Base-by-base conservation (phyloP, 2,329 filamentous ascomycete species). In the Juglanconis sp. region DNA sequence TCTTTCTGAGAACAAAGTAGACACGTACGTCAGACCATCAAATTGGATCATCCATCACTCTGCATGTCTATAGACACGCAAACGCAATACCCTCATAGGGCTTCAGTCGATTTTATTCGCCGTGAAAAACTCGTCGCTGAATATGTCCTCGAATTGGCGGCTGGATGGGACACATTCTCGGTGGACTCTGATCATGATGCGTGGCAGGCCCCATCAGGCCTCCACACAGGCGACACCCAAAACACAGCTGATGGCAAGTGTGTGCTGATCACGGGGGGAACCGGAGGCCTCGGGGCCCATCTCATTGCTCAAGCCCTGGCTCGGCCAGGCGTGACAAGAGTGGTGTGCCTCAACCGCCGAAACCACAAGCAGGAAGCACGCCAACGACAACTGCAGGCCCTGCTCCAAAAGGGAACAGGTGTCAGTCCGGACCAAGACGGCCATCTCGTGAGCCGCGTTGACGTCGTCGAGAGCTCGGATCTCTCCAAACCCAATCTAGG, bases 301-400 rank as follows among this genome's bases (percentile, higher is more conserved):
- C 54, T 79, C 1, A 72, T 74, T 2, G 58, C 61, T 2, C 42
- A 71, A 3, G 54, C 73, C 2, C 71, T 73, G 9, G 30, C 61
- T 0, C 66, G 63, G 0, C 50, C 69, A 0, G 63, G 68, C 8
- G 72, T 78, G 2, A 31, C 59, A 3, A 60, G 44, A 2, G 68
- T 75, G 0, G 61, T 81, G 5, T 83, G 81, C 57, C 64, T 84
- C 13, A 84, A 84, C 64, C 75, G 80, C 2, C 63, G 63, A 6
- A 61, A 11, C 57, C 51, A 44, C 3, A 67, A 73, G 4, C 63
- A 72, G 3, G 52, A 60, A 3, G 50, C 30, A 64, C 73, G 73
- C 11, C 79, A 81, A 61, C 57, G 65, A 44, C 10, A 60, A 30
- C 9, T 34, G 55, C 42, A 74, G 30, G 67, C 76, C 0, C 52